A percentile compares a stretch with the other conserved stretches of the same genome.
phyloP scores from a whole-genome alignment of 148 eudicot species.

The Vaccinium vitisidaea region DNA sequence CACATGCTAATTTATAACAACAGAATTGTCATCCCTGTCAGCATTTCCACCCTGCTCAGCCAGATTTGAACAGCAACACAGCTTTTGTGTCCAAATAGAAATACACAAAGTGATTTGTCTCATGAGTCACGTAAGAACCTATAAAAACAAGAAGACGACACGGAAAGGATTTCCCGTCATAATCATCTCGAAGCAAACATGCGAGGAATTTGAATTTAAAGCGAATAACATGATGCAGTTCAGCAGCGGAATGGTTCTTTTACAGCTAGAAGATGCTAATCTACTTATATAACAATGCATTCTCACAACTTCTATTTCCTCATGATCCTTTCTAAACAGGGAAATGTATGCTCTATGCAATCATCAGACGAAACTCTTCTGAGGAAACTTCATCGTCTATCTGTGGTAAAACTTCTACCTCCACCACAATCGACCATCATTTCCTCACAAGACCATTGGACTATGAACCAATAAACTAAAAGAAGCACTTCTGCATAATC shows the following conservation, averaged over 20 bases:
- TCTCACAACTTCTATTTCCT: background rate
- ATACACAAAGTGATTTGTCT: constrained; percentile 92
- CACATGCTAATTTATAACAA: constrained; percentile 9
- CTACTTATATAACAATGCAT: background rate
- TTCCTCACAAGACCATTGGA: background rate
- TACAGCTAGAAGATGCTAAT: background rate
- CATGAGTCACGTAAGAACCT: constrained; percentile 98
- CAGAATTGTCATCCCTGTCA: background rate
- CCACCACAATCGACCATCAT: background rate
- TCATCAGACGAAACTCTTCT: background rate
- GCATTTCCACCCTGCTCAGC: constrained; percentile 36
- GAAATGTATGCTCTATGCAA: background rate
- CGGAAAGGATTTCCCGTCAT: background rate
- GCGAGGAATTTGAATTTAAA: background rate
- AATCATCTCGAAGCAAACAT: background rate
- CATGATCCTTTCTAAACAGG: background rate
- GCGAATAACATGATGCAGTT: background rate
- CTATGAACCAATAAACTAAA: background rate
- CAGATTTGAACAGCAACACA: constrained; percentile 88
- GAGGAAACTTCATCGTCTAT: background rate
- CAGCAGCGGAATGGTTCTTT: background rate
- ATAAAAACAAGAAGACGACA: constrained; percentile 12
- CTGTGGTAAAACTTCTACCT: background rate
- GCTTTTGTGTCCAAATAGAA: constrained; percentile 93
- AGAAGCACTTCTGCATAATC: background rate